Base-by-base conservation (phyloP, 2,329 filamentous ascomycete species). In the Monilinia polystroma region DNA sequence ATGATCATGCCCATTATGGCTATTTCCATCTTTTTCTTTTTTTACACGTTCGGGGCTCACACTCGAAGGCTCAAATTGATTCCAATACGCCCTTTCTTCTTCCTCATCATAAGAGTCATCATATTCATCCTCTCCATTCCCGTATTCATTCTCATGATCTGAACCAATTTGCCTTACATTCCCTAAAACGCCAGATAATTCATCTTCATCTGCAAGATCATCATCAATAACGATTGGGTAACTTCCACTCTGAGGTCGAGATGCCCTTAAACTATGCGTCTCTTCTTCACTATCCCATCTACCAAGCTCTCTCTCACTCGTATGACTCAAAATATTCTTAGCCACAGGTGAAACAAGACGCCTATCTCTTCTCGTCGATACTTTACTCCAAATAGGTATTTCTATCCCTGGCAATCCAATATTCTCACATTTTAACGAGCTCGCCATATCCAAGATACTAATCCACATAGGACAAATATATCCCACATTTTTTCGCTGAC, bases 391-490 rank as follows among this genome's bases (percentile, higher is more conserved):
- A 26, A 66, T 26, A n/a, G 56, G 45, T n/a, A 5, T n/a, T 26
- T 81, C 78, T 0, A 84, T 86, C 0, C 87, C 89, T 0, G 92
- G 92, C 0, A 97, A 82, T 6, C 84, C 82, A n/a, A 97, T 85
- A 35, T 87, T 84, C 1, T 79, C 79, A 0, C 92, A 92, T 29
- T 88, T 85, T 0, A 97, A 81, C 0, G 90, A 93, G 69, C 90
- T 86, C 38, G 88, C 89, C 66, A 98, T 96, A 74, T 98, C 94
- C 38, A 90, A 85, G 14, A 98, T 82, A 16, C 97, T 80, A 2
- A 97, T 84, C 67, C 97, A 91, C 94, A 98, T 98, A 0, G 94
- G 94, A 69, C 92, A 95, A 69, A 98, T 95, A 77, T 97, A 98
- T 0, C 93, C 93, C 6, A 92, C 88, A 53, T 87, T 87, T 75